phyloP scores from a whole-genome alignment of 1,139 yeast species.

The Meyerozyma elateridarum region DNA sequence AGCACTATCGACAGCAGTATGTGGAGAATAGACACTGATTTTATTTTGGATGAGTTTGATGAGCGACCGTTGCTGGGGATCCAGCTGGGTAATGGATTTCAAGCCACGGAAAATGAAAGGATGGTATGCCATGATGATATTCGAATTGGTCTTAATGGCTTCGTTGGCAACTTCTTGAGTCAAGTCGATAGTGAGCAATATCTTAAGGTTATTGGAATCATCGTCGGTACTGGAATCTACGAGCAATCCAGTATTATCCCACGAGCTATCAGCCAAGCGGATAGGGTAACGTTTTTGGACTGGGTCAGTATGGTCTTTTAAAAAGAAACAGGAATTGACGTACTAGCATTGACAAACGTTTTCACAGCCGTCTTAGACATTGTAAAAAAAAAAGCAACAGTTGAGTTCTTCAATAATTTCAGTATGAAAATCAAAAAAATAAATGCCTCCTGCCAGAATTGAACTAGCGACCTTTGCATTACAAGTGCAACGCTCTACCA shows the following conservation, averaged over 20 bases:
- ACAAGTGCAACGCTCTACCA: conserved; percentile 96
- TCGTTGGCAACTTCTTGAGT: conserved; percentile 83
- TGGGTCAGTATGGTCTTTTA: conserved; percentile 11
- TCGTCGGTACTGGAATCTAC: conserved; percentile 53
- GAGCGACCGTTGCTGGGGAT: conserved; percentile 80
- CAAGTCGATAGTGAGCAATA: conserved; percentile 77
- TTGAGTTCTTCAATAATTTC: conserved; percentile 89
- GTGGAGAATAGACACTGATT: conserved; percentile 89
- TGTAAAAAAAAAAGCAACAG: conserved; percentile 16
- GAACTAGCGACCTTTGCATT: conserved; percentile 95
- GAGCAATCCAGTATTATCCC: conserved; percentile 93
- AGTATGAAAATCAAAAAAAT: conserved; percentile 40
- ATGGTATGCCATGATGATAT: conserved; percentile 79
- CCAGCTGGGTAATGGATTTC: conserved; percentile 61
- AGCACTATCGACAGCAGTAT: conserved; percentile 94
- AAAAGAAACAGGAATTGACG: conserved; percentile 7
- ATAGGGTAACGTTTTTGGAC: conserved; percentile 71
- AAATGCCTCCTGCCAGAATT: conserved; percentile 84
- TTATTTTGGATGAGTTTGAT: conserved; percentile 68
- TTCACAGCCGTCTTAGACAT: conserved; percentile 40
- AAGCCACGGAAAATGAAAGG: conserved; percentile 92
- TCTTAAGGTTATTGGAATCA: conserved; percentile 24
- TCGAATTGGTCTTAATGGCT: conserved; percentile 52
- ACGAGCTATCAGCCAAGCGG: conserved; percentile 72
- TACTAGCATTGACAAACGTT: conserved; percentile 45